phyloP scores from a whole-genome alignment of 257 asterid genomes.

The Ilex asprella region DNA sequence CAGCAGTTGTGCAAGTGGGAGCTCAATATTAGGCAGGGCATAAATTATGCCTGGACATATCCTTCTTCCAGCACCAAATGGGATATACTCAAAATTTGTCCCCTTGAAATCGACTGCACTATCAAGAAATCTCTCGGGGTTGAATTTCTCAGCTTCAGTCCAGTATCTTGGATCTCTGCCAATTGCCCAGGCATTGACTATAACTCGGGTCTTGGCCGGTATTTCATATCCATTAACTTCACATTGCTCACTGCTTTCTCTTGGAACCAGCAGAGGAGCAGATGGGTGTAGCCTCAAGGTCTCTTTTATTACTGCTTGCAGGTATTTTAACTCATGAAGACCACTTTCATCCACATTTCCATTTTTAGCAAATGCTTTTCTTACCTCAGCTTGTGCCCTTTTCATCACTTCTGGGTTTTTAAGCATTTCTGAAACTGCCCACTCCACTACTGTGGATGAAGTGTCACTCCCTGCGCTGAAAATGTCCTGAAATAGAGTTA shows the following conservation, averaged over 20 bases:
- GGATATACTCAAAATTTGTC: constrained; percentile 3
- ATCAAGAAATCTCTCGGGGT: constrained; percentile 12
- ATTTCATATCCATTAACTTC: constrained; percentile 12
- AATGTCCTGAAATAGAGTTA: constrained; percentile 21
- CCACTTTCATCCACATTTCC: constrained; percentile 13
- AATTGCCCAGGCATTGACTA: constrained; percentile 7
- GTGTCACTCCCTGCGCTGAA: constrained; percentile 35
- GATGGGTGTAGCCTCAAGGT: constrained; percentile 36
- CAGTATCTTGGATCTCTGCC: constrained; percentile 6
- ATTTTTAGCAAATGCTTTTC: constrained; percentile 17
- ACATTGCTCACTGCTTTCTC: constrained; percentile 12
- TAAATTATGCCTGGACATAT: constrained; percentile 10
- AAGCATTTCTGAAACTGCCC: constrained; percentile 37
- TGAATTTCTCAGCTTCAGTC: constrained; percentile 9
- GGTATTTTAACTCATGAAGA: constrained; percentile 19
- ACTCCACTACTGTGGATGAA: constrained; percentile 30
- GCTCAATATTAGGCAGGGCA: constrained; percentile 8
- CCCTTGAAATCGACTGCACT: constrained; percentile 6
- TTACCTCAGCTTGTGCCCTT: constrained; percentile 25
- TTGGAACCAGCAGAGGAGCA: constrained; percentile 4
- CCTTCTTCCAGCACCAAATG: constrained; percentile 21
- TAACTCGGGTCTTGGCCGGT: constrained; percentile 11
- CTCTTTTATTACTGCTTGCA: constrained; percentile 32
- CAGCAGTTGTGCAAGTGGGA: constrained; percentile 10
- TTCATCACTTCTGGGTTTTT: constrained; percentile 21